Evolutionary conservation across 768 basidiomycete species (phyloP).

Genomic region (Mycena capillaripes): DNA sequence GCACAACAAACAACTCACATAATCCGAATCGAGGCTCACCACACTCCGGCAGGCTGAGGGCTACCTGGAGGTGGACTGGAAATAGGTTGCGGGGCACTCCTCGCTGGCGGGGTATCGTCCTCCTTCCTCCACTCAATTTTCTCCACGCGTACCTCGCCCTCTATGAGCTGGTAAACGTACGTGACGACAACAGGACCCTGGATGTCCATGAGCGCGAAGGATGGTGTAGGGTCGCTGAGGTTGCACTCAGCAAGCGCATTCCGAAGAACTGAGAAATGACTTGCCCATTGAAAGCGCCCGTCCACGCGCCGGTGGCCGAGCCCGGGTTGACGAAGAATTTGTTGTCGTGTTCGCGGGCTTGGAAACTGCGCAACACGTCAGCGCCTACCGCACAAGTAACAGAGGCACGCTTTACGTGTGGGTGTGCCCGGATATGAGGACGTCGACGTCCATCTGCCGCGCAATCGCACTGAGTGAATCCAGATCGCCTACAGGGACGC

Average conservation of each 20-base stretch:
- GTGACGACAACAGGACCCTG: conserved; percentile 98
- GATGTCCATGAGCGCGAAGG: conserved; percentile 97
- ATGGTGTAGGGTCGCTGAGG: conserved; percentile 86
- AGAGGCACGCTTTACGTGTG: conserved; percentile 75
- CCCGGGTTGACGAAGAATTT: conserved; percentile 98
- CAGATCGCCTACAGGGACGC: conserved; percentile 91
- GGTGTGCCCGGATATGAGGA: conserved; percentile 93
- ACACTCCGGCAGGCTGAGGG: conserved; percentile 34
- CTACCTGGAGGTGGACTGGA: conserved; percentile 35
- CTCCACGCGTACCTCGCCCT: conserved; percentile 94
- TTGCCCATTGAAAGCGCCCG: conserved; percentile 78
- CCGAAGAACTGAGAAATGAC: conserved; percentile 35
- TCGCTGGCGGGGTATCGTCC: conserved; percentile 30
- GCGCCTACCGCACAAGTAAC: not conserved
- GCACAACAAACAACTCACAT: not conserved
- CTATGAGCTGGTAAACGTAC: conserved; percentile 95
- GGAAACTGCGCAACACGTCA: conserved; percentile 63
- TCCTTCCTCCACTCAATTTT: conserved; percentile 78
- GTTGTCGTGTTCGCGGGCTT: conserved; percentile 91
- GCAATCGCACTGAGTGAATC: conserved; percentile 92
- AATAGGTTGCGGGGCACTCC: conserved; percentile 31
- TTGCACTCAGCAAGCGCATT: conserved; percentile 22
- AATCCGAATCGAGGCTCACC: conserved; percentile 26
- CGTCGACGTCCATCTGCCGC: conserved; percentile 98
- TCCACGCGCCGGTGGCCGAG: conserved; percentile 95